A percentile compares a stretch with the other conserved stretches of the same genome.
phyloP scores from a whole-genome alignment of 1,284 basidiomycete genomes.

The Chondrostereum purpureum region DNA sequence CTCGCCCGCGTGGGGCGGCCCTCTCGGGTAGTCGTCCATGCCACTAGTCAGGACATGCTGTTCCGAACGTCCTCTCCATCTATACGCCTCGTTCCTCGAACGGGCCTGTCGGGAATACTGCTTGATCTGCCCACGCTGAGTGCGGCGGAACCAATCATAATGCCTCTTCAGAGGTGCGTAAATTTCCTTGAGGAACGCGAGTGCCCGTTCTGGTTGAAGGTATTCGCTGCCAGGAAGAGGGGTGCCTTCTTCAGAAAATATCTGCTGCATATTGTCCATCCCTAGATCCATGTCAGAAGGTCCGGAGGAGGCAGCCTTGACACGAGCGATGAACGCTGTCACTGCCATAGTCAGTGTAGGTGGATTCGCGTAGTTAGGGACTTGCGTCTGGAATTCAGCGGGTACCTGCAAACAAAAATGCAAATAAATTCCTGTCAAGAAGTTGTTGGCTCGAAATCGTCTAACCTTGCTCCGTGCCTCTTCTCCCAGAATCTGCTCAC shows the following conservation, averaged over 20 bases:
- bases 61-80: conserved; percentile 89
- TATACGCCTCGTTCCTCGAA: conserved; percentile 83
- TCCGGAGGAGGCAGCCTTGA: conserved; percentile 41
- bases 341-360: conserved; percentile 90
- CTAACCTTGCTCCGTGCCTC: conserved; percentile 85
- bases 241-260: conserved; percentile 28
- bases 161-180: conserved; percentile 83
- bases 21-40: conserved; percentile 93
- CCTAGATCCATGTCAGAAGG: conserved; percentile 57
- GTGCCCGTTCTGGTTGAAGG: conserved; percentile 54
- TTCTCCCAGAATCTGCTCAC: conserved; percentile 93
- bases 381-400: conserved; percentile 84
- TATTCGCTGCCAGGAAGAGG: conserved; percentile 37
- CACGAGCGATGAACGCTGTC: conserved; percentile 77
- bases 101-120: conserved; percentile 79
- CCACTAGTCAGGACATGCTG: conserved; percentile 89
- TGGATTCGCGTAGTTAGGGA: conserved; percentile 90
- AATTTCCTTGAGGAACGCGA: conserved; percentile 69
- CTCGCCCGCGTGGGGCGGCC: conserved; percentile 83
- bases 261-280: conserved; percentile 50
- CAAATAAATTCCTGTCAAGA: conserved; percentile 9
- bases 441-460: too few relatives aligned
- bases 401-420: too few relatives aligned
- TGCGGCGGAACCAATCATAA: conserved; percentile 93
- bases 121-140: conserved; percentile 88